Conservation (phyloP, 2,329 filamentous ascomycete genomes). For the Venturia nashicola region DNA sequence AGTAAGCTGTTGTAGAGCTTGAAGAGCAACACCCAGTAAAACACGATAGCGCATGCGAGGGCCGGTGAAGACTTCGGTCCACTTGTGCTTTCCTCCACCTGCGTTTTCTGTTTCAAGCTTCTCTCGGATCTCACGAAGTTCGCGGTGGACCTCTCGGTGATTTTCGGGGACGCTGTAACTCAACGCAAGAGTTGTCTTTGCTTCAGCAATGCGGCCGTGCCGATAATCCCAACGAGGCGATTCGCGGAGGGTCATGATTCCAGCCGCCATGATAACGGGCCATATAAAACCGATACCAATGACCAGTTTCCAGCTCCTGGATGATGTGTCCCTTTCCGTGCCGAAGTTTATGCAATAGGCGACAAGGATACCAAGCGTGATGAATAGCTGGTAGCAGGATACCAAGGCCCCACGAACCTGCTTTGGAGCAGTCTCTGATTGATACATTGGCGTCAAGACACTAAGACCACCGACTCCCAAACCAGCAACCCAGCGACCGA, state of each 20-base stretch:
- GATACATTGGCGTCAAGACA: constrained; percentile 47
- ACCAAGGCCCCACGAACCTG: constrained; percentile 53
- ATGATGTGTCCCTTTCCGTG: constrained; percentile 36
- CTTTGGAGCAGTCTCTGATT: constrained; percentile 52
- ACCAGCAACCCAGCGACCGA: constrained; percentile 31
- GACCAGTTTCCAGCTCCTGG: constrained; percentile 51
- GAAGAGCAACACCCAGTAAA: constrained; percentile 47
- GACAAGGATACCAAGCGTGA: constrained; percentile 53
- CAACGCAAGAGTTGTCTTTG: constrained; percentile 38
- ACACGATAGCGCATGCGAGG: constrained; percentile 57
- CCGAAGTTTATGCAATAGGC: constrained; percentile 45
- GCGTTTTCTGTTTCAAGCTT: constrained; percentile 42
- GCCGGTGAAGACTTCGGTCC: constrained; percentile 54
- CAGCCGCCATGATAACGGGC: constrained; percentile 39
- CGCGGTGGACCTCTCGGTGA: constrained; percentile 40
- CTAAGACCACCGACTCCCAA: constrained; percentile 31
- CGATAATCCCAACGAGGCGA: constrained; percentile 47
- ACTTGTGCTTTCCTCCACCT: constrained; percentile 38
- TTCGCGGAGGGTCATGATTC: constrained; percentile 44
- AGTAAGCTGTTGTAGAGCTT: constrained; percentile 56
- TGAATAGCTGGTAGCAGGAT: constrained; percentile 53
- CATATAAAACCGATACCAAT: constrained; percentile 47
- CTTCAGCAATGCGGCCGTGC: constrained; percentile 38
- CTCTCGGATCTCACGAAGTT: constrained; percentile 42
- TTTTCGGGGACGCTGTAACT: constrained; percentile 44